A percentile compares a stretch with the other conserved stretches of the same genome.
Conservation (phyloP, 371 early-diverging fungal genomes). For the Mucor circinelloides region DNA sequence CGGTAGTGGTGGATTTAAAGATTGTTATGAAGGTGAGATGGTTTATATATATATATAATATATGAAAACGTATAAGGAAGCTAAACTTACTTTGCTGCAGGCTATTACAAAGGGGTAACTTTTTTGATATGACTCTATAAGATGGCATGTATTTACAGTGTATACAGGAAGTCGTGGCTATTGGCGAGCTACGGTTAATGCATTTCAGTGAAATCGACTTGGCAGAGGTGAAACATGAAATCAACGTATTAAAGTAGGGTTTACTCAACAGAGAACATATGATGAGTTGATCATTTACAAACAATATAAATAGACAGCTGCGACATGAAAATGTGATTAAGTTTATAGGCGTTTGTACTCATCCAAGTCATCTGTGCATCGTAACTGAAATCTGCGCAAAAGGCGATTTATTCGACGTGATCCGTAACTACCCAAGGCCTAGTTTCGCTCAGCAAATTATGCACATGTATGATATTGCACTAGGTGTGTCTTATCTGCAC, state of each 20-base stretch:
- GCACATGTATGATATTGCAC: slow-evolving; percentile 84
- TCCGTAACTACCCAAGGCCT: slow-evolving; percentile 66
- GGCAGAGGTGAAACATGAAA: slow-evolving; percentile 77
- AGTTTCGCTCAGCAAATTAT: slow-evolving; percentile 67
- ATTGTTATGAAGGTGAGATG: slow-evolving; percentile 64
- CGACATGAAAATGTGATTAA: slow-evolving; percentile 80
- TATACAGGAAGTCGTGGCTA: slow-evolving; percentile 64
- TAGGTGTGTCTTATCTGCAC: slow-evolving; percentile 76
- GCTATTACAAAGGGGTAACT: slow-evolving; percentile 58
- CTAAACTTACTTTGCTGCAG: neutral
- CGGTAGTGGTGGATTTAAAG: slow-evolving; percentile 82
- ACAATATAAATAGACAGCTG: slow-evolving; percentile 56
- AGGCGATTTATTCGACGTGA: slow-evolving; percentile 78
- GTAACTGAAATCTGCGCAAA: slow-evolving; percentile 77
- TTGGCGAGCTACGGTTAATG: slow-evolving; percentile 69
- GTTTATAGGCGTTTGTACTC: slow-evolving; percentile 78
- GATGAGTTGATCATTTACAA: neutral
- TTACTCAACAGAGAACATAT: neutral
- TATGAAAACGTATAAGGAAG: neutral
- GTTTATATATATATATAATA: too few relatives aligned
- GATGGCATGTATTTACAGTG: neutral
- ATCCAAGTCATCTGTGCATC: slow-evolving; percentile 70
- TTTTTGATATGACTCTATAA: neutral
- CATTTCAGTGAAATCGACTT: slow-evolving; percentile 71
- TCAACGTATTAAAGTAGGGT: slow-evolving; percentile 72